phyloP scores from a whole-genome alignment of 768 basidiomycete genomes.

The Sistotremastrum suecicum region DNA sequence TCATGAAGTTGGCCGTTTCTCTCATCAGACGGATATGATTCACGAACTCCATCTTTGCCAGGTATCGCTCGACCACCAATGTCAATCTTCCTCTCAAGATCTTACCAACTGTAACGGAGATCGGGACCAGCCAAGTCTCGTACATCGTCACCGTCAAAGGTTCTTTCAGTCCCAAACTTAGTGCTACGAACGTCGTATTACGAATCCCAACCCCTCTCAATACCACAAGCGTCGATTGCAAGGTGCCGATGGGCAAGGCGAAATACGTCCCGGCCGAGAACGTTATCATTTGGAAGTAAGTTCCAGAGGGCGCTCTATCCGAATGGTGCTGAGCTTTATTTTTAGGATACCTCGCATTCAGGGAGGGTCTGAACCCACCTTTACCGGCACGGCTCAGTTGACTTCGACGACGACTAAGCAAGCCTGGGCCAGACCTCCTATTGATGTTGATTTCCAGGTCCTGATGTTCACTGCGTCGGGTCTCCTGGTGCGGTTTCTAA shows the following conservation, averaged over 20 bases:
- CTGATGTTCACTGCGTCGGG: slow-evolving; percentile 98
- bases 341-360: slow-evolving; percentile 86
- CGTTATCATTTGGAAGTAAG: slow-evolving; percentile 95
- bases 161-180: slow-evolving; percentile 83
- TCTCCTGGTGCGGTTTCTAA: slow-evolving; percentile 89
- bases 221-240: slow-evolving; percentile 84
- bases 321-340: slow-evolving; percentile 1
- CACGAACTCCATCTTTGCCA: slow-evolving; percentile 16
- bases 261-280: slow-evolving; percentile 97
- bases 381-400: slow-evolving; percentile 68
- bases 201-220: slow-evolving; percentile 95
- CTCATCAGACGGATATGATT: slow-evolving; percentile 1
- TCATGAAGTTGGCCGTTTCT: slow-evolving; percentile 62
- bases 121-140: slow-evolving; percentile 83
- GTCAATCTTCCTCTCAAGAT: slow-evolving; percentile 88
- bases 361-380: slow-evolving; percentile 81
- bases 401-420: slow-evolving; percentile 85
- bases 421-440: slow-evolving; percentile 96
- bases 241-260: slow-evolving; percentile 85
- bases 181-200: slow-evolving; percentile 82
- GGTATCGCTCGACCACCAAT: slow-evolving; percentile 92
- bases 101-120: slow-evolving; percentile 83
- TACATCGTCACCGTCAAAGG: slow-evolving; percentile 82
- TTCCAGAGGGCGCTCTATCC: slow-evolving; percentile 6
- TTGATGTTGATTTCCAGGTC: slow-evolving; percentile 97